Conservation (phyloP, 352 stramenopile genomes). For the Nothophytophthora sp. region DNA sequence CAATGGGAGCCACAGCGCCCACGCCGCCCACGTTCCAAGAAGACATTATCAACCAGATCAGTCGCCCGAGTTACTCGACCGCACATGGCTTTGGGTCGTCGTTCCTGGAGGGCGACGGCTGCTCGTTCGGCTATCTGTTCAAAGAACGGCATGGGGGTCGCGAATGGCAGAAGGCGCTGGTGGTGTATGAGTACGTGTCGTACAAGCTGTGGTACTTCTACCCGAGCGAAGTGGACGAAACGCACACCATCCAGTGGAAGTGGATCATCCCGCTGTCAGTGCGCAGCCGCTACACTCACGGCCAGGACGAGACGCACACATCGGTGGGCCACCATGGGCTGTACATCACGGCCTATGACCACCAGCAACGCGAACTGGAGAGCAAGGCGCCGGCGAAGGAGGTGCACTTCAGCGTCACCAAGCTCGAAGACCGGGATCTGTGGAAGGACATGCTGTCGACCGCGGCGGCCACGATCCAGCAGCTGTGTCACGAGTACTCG, state of each 20-base stretch:
- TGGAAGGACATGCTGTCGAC: constrained; percentile 76
- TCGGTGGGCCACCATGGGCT: constrained; percentile 84
- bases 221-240: constrained; percentile 81
- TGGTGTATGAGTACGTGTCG: constrained; percentile 87
- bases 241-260: constrained; percentile 84
- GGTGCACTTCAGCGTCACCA: constrained; percentile 85
- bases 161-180: constrained; percentile 83
- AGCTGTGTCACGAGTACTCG: constrained; percentile 69
- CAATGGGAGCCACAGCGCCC: constrained; percentile 28
- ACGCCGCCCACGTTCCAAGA: constrained; percentile 81
- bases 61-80: constrained; percentile 80
- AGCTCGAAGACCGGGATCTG: constrained; percentile 81
- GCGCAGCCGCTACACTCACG: constrained; percentile 76
- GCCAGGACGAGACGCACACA: constrained; percentile 82
- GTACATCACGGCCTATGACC: constrained; percentile 79
- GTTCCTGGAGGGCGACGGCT: constrained; percentile 82
- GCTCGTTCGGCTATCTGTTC: constrained; percentile 84
- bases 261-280: constrained; percentile 85
- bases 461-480: constrained; percentile 60
- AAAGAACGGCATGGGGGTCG: constrained; percentile 61
- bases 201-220: constrained; percentile 92
- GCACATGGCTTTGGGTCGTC: constrained; percentile 86
- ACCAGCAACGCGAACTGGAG: constrained; percentile 60
- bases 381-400: constrained; percentile 56
- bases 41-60: constrained; percentile 89